Evolutionary conservation across 1,139 yeast genomes (phyloP), one percentile per base, ranked within the genome.

Genomic region (Geotrichum cucujoidarum): DNA sequence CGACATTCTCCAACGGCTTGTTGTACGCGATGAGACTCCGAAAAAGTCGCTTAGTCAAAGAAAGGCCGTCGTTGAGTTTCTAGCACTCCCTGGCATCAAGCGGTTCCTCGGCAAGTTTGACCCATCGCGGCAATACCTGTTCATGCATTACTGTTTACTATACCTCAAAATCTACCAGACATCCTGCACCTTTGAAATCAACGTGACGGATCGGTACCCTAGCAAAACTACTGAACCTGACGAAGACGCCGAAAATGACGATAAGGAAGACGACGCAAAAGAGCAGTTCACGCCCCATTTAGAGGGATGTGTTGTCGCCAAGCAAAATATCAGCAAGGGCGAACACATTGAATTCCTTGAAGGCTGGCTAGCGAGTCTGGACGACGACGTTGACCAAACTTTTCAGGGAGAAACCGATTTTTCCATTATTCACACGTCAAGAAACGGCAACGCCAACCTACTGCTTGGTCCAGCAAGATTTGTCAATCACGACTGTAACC

Each of bases 381-480:
- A 72, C 33, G 71, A 70, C 1, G 64, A 61, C 32, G 57, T 74
- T 31, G 56, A 64, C 41, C 41, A 40, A 25, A 68, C 29, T 67
- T 70, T 40, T 61, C 57, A 10, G 56, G 57, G 18, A 60, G 61
- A 33, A 56, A 55, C 73, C 52, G 72, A 74, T 55, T 69, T 74
- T 35, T 67, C 74, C 31, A 65, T 74, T 36, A 64, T 68, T 47
- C 49, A 46, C 24, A 63, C 73, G 2, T 62, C 69, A 21, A 51
- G 70, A 3, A 55, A 62, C 32, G 64, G 63, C 5, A 59, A 59
- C 13, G 62, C 69, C 32, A 68, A 73, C 47, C 57, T 74, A 22
- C 70, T 74, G 74, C 62, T 74, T 35, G 78, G 78, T 0, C 78
- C 78, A 0, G 69, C 73, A 4, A 59, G 78, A 29, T 74, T 74